Conservation (phyloP, 2,329 filamentous ascomycete species). For the Boeremia lycopersici region DNA sequence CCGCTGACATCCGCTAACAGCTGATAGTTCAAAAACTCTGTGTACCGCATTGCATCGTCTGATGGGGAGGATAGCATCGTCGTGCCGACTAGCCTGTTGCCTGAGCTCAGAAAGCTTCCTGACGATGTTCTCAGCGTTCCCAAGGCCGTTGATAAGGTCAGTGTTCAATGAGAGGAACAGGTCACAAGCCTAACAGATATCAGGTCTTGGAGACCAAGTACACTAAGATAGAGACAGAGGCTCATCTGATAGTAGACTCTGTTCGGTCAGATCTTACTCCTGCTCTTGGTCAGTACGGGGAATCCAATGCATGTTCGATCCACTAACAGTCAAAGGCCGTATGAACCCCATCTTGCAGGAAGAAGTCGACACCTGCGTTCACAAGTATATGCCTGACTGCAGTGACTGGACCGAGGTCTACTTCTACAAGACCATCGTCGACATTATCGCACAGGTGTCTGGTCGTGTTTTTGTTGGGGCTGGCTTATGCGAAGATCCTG, state of each 20-base stretch:
- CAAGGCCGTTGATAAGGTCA: conserved; percentile 31
- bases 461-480: conserved; percentile 44
- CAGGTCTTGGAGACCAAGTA: conserved; percentile 42
- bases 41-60: conserved; percentile 29
- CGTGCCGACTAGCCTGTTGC: conserved; percentile 35
- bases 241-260: conserved; percentile 23
- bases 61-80: conserved; percentile 34
- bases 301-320: background rate
- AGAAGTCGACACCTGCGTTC: conserved; percentile 39
- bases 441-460: conserved; percentile 43
- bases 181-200: background rate
- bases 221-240: conserved; percentile 33
- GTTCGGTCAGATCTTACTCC: conserved; percentile 45
- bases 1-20: conserved; percentile 7
- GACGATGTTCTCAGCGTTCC: conserved; percentile 44
- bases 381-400: conserved; percentile 35
- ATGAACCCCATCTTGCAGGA: conserved; percentile 35
- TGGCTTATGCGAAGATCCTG: conserved; percentile 35
- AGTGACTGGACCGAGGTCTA: conserved; percentile 41
- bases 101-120: conserved; percentile 40
- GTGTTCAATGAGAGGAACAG: conserved; percentile 9
- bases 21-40: conserved; percentile 36
- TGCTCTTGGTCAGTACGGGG: conserved; percentile 34
- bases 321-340: conserved; percentile 31
- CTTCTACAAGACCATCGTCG: conserved; percentile 36